phyloP scores from a whole-genome alignment of 2,329 filamentous ascomycete genomes.

The Alternaria sp. region DNA sequence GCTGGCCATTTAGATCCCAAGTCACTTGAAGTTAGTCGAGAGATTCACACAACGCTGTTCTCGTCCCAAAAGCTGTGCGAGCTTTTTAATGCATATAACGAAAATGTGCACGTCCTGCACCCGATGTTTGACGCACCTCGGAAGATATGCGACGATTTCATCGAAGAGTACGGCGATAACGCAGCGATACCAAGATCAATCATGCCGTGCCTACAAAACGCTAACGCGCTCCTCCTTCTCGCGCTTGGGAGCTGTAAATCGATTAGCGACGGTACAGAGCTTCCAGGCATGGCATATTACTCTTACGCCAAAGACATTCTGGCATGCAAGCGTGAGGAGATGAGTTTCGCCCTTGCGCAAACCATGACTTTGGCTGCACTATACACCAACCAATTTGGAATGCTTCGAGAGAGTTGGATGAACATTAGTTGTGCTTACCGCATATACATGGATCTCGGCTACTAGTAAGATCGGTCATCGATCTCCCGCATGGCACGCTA shows the following conservation, averaged over 20 bases:
- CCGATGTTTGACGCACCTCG: conserved; percentile 1
- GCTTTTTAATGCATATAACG: background rate
- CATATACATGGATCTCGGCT: background rate
- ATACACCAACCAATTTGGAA: background rate
- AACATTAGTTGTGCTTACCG: background rate
- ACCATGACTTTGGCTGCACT: background rate
- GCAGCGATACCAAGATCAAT: background rate
- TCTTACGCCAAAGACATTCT: background rate
- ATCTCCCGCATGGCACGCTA: background rate
- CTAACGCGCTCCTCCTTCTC: background rate
- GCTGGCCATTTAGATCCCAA: background rate
- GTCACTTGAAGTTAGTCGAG: background rate
- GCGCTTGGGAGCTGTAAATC: background rate
- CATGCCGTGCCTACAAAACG: background rate
- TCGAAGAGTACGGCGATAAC: background rate
- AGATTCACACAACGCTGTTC: background rate
- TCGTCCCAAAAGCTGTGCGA: background rate
- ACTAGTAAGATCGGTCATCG: background rate
- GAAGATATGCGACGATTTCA: background rate
- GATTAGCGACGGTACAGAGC: background rate
- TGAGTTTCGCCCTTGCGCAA: background rate
- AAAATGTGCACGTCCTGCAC: background rate
- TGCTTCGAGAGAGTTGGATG: background rate
- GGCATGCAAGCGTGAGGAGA: background rate
- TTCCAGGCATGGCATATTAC: conserved; percentile 4